These are phyloP conservation scores for Xylaria flabelliformis DNA, from an alignment of 495 filamentous ascomycete genomes.

Conservation along the genomic window DNA sequence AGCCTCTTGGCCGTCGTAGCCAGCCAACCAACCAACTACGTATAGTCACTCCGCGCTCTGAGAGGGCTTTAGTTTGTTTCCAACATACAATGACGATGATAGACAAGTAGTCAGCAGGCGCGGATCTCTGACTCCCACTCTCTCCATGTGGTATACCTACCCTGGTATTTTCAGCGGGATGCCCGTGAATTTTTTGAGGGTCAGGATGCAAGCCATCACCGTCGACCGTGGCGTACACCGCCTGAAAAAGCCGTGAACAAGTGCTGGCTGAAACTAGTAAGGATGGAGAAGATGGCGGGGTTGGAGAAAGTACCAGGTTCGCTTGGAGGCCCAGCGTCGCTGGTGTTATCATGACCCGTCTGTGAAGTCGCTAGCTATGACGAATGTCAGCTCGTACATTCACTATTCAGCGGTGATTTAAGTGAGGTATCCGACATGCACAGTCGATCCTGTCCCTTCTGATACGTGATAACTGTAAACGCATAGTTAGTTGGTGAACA, in stretches of 20 bases:
- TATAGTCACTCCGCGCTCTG: background rate
- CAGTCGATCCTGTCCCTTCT: background rate
- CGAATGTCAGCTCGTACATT: background rate
- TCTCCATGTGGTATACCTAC: background rate
- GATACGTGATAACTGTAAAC: background rate
- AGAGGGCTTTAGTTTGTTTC: background rate
- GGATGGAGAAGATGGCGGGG: constrained; percentile 6
- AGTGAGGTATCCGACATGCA: background rate
- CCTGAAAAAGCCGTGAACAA: background rate
- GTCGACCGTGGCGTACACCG: constrained; percentile 9
- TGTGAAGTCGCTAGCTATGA: background rate
- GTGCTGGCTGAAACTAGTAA: background rate
- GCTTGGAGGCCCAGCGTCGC: background rate
- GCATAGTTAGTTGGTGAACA: background rate
- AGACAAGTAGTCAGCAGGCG: constrained; percentile 14
- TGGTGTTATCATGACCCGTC: background rate
- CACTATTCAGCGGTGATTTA: background rate
- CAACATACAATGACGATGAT: background rate
- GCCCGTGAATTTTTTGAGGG: constrained; percentile 11
- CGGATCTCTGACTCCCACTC: background rate
- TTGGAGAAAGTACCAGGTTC: background rate
- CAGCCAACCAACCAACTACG: background rate
- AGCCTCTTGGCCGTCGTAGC: background rate
- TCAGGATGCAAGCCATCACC: background rate
- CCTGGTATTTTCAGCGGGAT: constrained; percentile 12